A percentile compares a stretch with the other conserved stretches of the same genome.
These are phyloP conservation scores for Heterobasidion annosum DNA, from an alignment of 1,284 basidiomycete genomes.

Conservation along the genomic window DNA sequence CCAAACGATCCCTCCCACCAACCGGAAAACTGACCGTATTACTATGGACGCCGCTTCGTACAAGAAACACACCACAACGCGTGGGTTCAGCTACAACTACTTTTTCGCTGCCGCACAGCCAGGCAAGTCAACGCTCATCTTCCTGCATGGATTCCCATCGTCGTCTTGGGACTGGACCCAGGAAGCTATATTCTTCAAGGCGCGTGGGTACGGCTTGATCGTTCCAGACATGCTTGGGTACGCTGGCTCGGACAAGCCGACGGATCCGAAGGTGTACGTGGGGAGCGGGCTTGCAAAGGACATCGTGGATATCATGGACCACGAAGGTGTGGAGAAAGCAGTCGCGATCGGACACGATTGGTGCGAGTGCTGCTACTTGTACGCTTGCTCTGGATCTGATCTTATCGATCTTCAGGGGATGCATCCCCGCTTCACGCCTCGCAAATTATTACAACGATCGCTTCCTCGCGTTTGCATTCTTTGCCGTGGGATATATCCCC, in stretches of 20 bases:
- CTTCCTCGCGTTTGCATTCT: conserved; percentile 30
- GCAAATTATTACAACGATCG: conserved; percentile 28
- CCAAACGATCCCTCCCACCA: background rate
- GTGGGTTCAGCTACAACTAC: conserved; percentile 28
- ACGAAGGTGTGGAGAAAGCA: conserved; percentile 23
- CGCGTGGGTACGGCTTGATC: conserved; percentile 38
- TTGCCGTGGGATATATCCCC: conserved; percentile 29
- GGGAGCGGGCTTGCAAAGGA: conserved; percentile 30
- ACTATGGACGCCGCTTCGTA: conserved; percentile 21
- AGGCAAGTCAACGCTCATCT: conserved; percentile 29
- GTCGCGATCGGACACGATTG: conserved; percentile 42
- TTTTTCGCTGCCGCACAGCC: conserved; percentile 20
- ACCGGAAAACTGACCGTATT: background rate
- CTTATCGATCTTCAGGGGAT: conserved; percentile 26
- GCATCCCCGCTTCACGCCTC: conserved; percentile 24
- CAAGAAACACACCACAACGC: conserved; percentile 21
- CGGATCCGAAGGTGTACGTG: conserved; percentile 29
- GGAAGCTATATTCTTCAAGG: conserved; percentile 32
- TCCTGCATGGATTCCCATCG: conserved; percentile 42
- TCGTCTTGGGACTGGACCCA: conserved; percentile 35
- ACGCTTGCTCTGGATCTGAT: background rate
- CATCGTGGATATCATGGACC: conserved; percentile 37
- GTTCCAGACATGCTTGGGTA: conserved; percentile 49
- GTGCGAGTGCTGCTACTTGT: conserved; percentile 16
- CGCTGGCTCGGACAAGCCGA: conserved; percentile 41